Conservation (phyloP, 2,329 filamentous ascomycete genomes). For the Fusarium sp. region DNA sequence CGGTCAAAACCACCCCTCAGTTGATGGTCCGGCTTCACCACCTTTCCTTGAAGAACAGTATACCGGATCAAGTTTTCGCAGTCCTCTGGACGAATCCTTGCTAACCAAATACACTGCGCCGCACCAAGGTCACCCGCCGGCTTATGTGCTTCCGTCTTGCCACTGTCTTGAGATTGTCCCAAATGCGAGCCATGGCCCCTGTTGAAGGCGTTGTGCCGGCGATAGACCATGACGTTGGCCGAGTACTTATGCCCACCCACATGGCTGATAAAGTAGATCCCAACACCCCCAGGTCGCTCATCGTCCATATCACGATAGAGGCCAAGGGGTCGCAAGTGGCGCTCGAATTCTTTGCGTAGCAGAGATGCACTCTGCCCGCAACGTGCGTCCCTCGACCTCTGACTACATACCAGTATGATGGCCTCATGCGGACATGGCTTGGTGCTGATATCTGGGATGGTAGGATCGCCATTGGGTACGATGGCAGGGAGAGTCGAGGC, state of each 20-base stretch:
- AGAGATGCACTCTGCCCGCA: neutral
- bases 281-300: neutral
- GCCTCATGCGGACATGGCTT: neutral
- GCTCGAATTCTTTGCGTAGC: neutral
- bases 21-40: neutral
- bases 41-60: neutral
- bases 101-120: neutral
- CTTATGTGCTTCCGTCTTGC: neutral
- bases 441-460: neutral
- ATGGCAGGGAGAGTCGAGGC: neutral
- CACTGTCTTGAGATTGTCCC: neutral
- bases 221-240: neutral
- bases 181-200: neutral
- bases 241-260: neutral
- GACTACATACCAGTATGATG: neutral
- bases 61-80: neutral
- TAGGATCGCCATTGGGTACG: neutral
- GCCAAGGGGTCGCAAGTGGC: neutral
- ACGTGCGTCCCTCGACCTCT: neutral
- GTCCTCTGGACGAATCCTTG: neutral
- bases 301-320: neutral
- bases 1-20: neutral
- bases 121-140: neutral
- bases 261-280: neutral
- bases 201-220: neutral